Percentiles rank a stretch among this genome's conserved stretches.
phyloP scores from a whole-genome alignment of 306 rosid genomes.

The Cucumis hystrix region DNA sequence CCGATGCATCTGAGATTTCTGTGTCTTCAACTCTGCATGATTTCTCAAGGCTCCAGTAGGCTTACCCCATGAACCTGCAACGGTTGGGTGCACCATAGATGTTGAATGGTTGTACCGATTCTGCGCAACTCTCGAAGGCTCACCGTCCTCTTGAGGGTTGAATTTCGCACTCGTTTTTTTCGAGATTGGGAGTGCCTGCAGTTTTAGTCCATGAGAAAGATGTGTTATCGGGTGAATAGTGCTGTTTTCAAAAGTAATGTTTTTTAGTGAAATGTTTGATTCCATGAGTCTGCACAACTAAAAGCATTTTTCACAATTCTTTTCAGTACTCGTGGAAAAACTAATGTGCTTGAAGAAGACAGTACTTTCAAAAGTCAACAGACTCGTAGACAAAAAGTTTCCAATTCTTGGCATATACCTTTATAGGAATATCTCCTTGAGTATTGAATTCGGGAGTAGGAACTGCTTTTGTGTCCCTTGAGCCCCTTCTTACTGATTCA shows the following conservation, averaged over 20 bases:
- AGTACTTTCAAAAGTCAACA: neutral
- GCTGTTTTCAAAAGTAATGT: neutral
- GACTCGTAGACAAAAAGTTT: neutral
- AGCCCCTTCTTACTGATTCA: slow-evolving; percentile 42
- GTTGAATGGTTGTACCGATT: slow-evolving; percentile 27
- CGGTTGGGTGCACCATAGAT: slow-evolving; percentile 20
- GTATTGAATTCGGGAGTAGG: slow-evolving; percentile 40
- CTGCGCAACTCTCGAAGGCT: slow-evolving; percentile 15
- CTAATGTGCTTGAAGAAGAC: neutral
- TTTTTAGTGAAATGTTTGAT: neutral
- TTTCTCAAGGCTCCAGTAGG: slow-evolving; percentile 16
- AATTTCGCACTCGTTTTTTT: slow-evolving; percentile 19
- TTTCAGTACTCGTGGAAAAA: neutral
- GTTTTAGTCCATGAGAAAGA: slow-evolving; percentile 14
- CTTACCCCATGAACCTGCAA: slow-evolving; percentile 22
- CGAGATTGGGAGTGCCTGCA: slow-evolving; percentile 40
- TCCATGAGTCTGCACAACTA: neutral
- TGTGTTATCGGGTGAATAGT: neutral
- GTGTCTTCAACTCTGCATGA: slow-evolving; percentile 25
- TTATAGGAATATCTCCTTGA: slow-evolving; percentile 25
- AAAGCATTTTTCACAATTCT: neutral
- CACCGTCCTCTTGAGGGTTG: slow-evolving; percentile 26
- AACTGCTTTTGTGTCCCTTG: slow-evolving; percentile 26
- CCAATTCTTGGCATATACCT: slow-evolving; percentile 18
- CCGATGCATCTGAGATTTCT: slow-evolving; percentile 34